Conservation (phyloP, 1,284 basidiomycete genomes). For the Fistulinella cinereoalba region DNA sequence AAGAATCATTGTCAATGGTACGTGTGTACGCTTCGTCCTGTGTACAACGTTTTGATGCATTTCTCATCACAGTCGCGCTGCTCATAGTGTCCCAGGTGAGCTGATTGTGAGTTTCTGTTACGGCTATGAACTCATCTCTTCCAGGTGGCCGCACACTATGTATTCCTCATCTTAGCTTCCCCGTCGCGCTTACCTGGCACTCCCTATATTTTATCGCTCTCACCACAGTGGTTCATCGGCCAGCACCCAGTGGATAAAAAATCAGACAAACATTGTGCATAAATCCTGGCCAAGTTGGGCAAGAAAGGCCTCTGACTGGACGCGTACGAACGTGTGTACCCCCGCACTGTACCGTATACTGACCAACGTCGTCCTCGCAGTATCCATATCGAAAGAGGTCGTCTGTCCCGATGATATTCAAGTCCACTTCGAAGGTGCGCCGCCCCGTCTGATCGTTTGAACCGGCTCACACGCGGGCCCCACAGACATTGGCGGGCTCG, state of each 20-base stretch:
- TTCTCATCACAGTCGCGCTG: constrained; percentile 47
- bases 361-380: constrained; percentile 37
- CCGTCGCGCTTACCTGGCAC: too few relatives aligned
- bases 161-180: constrained; percentile 44
- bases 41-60: neutral
- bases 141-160: constrained; percentile 52
- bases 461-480: constrained; percentile 1
- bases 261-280: constrained; percentile 66
- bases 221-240: constrained; percentile 45
- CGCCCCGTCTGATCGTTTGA: neutral
- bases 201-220: neutral
- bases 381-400: constrained; percentile 78
- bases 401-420: constrained; percentile 85
- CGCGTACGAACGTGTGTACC: constrained; percentile 73
- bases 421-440: constrained; percentile 67
- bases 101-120: constrained; percentile 12
- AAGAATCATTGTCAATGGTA: constrained; percentile 28
- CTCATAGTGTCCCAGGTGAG: constrained; percentile 63
- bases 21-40: constrained; percentile 1
- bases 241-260: constrained; percentile 57
- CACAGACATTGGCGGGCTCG: constrained; percentile 92
- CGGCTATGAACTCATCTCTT: neutral
- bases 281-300: constrained; percentile 71
- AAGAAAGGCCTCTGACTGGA: constrained; percentile 68
- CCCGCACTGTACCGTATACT: neutral